Conservation (phyloP, 495 filamentous ascomycete genomes). For the Mytilinidion resinicola region DNA sequence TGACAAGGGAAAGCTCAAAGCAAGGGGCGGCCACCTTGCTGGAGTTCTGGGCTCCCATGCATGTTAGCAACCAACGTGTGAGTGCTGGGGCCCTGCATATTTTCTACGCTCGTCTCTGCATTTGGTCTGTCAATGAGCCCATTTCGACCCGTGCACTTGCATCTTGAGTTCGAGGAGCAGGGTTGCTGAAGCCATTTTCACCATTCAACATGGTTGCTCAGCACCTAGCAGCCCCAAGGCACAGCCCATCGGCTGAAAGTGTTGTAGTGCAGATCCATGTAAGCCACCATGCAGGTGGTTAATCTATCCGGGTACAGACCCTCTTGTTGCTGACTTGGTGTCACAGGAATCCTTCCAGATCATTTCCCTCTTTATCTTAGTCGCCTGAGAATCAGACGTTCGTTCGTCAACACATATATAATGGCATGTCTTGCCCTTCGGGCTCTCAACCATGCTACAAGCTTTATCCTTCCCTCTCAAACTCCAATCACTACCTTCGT, state of each 20-base stretch:
- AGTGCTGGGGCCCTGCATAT: neutral
- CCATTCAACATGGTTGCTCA: neutral
- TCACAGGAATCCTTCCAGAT: constrained; percentile 2
- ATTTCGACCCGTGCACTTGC: neutral
- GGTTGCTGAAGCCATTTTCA: neutral
- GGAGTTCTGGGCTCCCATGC: neutral
- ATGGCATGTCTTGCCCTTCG: neutral
- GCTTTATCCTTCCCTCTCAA: constrained; percentile 9
- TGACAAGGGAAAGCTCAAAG: neutral
- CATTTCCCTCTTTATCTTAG: constrained; percentile 12
- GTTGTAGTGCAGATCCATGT: neutral
- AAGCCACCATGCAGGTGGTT: neutral
- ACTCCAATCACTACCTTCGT: constrained; percentile 10
- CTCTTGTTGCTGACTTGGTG: neutral
- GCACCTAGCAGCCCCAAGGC: neutral
- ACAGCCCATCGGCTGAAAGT: neutral
- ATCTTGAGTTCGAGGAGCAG: neutral
- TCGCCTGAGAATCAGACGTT: constrained; percentile 3
- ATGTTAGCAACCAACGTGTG: neutral
- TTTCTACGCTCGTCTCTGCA: neutral
- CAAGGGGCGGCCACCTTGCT: neutral
- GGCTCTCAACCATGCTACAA: constrained; percentile 20
- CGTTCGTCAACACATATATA: neutral
- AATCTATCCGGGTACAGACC: neutral
- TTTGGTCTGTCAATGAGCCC: neutral